Evolutionary conservation across 2,329 filamentous ascomycete genomes (phyloP).

Genomic region (Colletotrichum scovillei): DNA sequence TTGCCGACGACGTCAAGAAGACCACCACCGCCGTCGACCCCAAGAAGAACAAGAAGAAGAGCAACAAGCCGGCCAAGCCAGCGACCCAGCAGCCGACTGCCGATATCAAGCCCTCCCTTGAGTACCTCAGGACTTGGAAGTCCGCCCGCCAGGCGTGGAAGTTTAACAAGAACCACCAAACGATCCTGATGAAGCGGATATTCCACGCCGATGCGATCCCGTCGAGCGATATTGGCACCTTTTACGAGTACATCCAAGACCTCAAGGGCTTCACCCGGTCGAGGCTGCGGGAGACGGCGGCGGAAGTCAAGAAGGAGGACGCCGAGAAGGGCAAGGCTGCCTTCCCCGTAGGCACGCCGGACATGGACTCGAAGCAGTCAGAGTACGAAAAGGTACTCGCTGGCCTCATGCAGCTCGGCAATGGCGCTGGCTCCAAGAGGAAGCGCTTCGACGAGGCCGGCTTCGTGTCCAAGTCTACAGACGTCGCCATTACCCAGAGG

Average conservation of each 20-base stretch:
- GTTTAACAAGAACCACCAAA: slow-evolving; percentile 95
- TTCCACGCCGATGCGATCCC: slow-evolving; percentile 81
- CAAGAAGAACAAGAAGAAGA: slow-evolving; percentile 46
- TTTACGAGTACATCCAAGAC: slow-evolving; percentile 83
- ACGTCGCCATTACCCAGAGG: slow-evolving; percentile 64
- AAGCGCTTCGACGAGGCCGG: slow-evolving; percentile 66
- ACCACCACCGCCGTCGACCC: slow-evolving; percentile 27
- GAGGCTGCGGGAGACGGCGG: slow-evolving; percentile 74
- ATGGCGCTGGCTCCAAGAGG: slow-evolving; percentile 52
- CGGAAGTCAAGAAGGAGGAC: slow-evolving; percentile 68
- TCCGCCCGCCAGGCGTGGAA: slow-evolving; percentile 82
- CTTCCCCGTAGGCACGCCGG: slow-evolving; percentile 62
- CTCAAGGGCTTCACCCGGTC: slow-evolving; percentile 80
- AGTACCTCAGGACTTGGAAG: slow-evolving; percentile 83
- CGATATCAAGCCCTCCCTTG: slow-evolving; percentile 73
- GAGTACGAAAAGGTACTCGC: slow-evolving; percentile 68
- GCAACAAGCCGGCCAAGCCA: slow-evolving; percentile 50
- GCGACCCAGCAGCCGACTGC: slow-evolving; percentile 48
- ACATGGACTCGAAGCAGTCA: slow-evolving; percentile 62
- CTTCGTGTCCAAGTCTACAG: slow-evolving; percentile 60
- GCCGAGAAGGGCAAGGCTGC: slow-evolving; percentile 57
- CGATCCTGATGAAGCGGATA: slow-evolving; percentile 83
- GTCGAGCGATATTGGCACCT: slow-evolving; percentile 72
- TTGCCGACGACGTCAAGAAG: slow-evolving; percentile 56
- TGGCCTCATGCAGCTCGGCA: slow-evolving; percentile 54